Evolutionary conservation across 73 alveolate species (phyloP).

Genomic region (Symbiodinium pilosum): DNA sequence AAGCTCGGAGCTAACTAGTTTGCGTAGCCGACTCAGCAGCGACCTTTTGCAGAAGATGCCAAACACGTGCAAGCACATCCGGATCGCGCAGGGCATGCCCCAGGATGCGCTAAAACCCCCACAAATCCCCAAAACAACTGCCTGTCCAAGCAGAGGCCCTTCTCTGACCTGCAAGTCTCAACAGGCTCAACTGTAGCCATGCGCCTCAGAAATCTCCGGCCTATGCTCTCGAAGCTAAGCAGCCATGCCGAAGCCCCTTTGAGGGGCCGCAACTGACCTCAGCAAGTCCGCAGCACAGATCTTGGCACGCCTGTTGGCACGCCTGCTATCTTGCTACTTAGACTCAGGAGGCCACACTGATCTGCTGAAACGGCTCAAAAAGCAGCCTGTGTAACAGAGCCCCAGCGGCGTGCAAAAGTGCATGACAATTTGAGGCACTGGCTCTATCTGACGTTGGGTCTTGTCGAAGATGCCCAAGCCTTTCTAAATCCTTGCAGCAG

Average conservation of each 20-base stretch:
- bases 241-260: conserved; percentile 11
- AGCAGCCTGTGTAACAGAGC: background rate
- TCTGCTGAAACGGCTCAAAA: background rate
- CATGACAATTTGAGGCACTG: background rate
- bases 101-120: too few relatives aligned
- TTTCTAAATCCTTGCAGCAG: background rate
- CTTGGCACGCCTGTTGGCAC: too few relatives aligned
- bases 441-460: background rate
- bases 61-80: too few relatives aligned
- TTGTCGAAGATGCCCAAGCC: background rate
- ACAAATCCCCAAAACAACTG: too few relatives aligned
- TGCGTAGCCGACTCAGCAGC: too few relatives aligned
- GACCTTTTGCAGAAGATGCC: too few relatives aligned
- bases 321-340: background rate
- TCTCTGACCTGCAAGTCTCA: background rate
- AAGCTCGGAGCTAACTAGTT: too few relatives aligned
- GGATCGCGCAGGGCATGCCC: too few relatives aligned
- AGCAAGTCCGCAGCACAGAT: too few relatives aligned
- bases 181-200: background rate
- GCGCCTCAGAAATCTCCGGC: background rate
- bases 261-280: conserved; percentile 11
- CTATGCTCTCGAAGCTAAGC: background rate
- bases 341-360: background rate
- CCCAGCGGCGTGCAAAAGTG: background rate
- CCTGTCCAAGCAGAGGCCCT: conserved; percentile 7